Evolutionary conservation across 176 grass and related monocot species (phyloP).

Genomic region (Areca catechu): DNA sequence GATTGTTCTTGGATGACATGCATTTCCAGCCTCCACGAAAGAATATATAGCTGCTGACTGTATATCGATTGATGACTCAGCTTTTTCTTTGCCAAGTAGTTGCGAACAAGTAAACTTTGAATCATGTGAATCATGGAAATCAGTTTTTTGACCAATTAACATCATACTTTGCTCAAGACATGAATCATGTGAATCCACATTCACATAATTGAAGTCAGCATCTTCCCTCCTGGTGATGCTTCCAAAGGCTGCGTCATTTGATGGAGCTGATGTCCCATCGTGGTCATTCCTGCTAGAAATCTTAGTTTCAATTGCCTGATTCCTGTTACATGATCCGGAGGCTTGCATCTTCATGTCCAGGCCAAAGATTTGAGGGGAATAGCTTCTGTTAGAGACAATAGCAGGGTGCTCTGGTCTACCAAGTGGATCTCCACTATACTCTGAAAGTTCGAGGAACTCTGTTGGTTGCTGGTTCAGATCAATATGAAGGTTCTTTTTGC

Average conservation of each 20-base stretch:
- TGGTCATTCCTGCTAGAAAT: conserved; percentile 19
- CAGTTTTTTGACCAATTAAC: background rate
- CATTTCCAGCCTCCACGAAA: conserved; percentile 25
- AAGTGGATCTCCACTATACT: conserved; percentile 15
- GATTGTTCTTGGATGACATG: conserved; percentile 24
- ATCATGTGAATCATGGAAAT: background rate
- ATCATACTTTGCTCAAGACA: background rate
- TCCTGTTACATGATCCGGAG: conserved; percentile 6
- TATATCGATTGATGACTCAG: no score
- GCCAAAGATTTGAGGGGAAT: conserved; percentile 1
- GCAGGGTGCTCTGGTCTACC: background rate
- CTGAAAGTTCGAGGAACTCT: conserved; percentile 21
- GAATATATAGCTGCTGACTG: conserved; percentile 11
- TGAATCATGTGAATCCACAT: conserved; percentile 1
- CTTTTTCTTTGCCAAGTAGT: conserved; percentile 6
- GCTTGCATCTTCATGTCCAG: conserved; percentile 26
- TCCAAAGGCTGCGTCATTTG: conserved; percentile 29
- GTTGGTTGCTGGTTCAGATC: background rate
- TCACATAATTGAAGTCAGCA: conserved; percentile 10
- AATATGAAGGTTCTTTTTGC: no score
- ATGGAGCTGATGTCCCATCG: conserved; percentile 14
- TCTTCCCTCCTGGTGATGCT: conserved; percentile 6
- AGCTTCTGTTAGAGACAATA: background rate
- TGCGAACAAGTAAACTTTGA: background rate
- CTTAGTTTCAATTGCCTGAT: conserved; percentile 3